phyloP scores from a whole-genome alignment of 768 basidiomycete species.

The Lyophyllum decastes region DNA sequence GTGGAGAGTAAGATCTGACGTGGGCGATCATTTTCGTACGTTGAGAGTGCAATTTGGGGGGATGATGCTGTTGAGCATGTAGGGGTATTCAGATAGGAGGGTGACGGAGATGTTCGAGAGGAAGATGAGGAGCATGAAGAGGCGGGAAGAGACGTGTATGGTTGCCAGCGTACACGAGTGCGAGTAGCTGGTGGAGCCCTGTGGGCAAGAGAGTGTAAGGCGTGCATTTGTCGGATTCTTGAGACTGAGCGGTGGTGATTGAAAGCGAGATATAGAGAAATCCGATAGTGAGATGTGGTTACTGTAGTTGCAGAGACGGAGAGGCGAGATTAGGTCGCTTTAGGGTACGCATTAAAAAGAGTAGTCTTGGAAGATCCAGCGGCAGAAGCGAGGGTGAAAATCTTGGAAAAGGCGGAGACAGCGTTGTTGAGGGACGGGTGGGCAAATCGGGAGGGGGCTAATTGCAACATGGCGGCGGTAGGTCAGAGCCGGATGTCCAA shows the following conservation, averaged over 20 bases:
- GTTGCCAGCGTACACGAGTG: conserved; percentile 78
- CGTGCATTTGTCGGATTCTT: conserved; percentile 37
- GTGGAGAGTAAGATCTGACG: conserved; percentile 19
- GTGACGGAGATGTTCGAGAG: conserved; percentile 39
- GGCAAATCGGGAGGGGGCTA: conserved; percentile 21
- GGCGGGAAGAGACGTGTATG: conserved; percentile 55
- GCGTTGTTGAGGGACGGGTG: conserved; percentile 24
- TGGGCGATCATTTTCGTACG: conserved; percentile 34
- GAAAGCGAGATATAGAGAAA: conserved; percentile 25
- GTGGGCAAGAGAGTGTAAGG: conserved; percentile 59
- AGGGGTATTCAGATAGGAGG: conserved; percentile 58
- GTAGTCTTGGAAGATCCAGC: conserved; percentile 19
- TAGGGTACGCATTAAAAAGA: conserved; percentile 34
- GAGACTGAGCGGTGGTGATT: conserved; percentile 30
- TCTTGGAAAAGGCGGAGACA: conserved; percentile 17
- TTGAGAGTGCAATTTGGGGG: conserved; percentile 35
- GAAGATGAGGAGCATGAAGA: conserved; percentile 37
- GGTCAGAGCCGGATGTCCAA: conserved; percentile 38
- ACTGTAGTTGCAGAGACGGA: conserved; percentile 16
- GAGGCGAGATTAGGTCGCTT: conserved; percentile 34
- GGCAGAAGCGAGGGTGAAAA: conserved; percentile 11
- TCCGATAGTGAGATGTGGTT: conserved; percentile 26
- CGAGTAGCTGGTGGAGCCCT: conserved; percentile 70
- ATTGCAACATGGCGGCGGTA: conserved; percentile 41
- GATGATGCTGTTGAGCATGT: conserved; percentile 53